Evolutionary conservation across 192 early-diverging fungal genomes (phyloP).

Genomic region (Linnemannia zychae): DNA sequence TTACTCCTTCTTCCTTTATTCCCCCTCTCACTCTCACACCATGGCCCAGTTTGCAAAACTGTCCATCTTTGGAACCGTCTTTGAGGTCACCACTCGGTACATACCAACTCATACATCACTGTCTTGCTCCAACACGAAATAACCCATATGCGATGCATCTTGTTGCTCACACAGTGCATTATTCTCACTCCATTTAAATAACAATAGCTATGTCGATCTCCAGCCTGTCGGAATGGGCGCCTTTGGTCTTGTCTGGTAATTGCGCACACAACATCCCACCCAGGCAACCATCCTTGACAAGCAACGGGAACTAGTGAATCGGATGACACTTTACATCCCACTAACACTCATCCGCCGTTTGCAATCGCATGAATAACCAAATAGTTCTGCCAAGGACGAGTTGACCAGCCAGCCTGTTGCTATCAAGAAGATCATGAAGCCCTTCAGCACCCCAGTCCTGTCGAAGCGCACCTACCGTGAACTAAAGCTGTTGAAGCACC

Average conservation of each 20-base stretch:
- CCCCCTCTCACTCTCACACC: not conserved
- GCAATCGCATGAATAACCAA: not conserved
- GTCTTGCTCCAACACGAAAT: not conserved
- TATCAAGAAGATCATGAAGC: constrained; percentile 97
- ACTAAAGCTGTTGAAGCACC: constrained; percentile 92
- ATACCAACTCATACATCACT: not conserved
- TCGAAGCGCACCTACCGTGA: constrained; percentile 97
- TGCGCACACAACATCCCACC: no score
- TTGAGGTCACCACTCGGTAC: constrained; percentile 76
- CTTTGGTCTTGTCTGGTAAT: constrained; percentile 96
- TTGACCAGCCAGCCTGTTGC: constrained; percentile 87
- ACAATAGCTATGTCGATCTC: constrained; percentile 86
- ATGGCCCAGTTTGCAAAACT: constrained; percentile 68
- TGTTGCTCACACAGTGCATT: not conserved
- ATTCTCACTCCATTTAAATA: not conserved
- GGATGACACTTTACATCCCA: not conserved
- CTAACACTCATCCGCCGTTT: not conserved
- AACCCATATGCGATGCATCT: constrained; percentile 13
- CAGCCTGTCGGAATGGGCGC: constrained; percentile 98
- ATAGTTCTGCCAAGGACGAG: constrained; percentile 91
- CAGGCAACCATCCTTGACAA: no score
- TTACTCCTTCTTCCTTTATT: not conserved
- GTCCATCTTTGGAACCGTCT: constrained; percentile 87
- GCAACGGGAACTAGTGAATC: not conserved
- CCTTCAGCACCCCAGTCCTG: constrained; percentile 92